Base-by-base conservation (phyloP, 192 early-diverging fungal species). In the Coemansia sp. region DNA sequence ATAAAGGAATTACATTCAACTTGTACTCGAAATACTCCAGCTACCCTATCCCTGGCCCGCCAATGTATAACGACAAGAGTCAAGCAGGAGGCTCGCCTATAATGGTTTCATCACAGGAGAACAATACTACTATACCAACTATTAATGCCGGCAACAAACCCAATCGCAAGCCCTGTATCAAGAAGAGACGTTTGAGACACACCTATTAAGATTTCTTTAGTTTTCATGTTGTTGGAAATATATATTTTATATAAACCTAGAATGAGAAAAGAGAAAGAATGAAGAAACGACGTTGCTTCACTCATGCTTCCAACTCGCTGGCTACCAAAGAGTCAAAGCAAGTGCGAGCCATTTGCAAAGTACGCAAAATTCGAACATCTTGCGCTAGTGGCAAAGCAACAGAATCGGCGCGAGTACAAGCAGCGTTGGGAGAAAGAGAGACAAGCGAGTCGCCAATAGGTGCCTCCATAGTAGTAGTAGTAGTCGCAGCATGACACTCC, bases 251-350 rank as follows among this genome's bases (percentile, higher is more conserved):
- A 31, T 10, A n/a, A 13, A 33, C 53, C 53, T 65, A 22, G 31
- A 38, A 9, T 9, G 36, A 36, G 34, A 38, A 7, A 38, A 38
- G 8, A 29, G 5, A 43, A 22, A 58, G 3, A 16, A 15, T 18
- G 39, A 20, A 63, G 4, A 27, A 52, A 55, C 11, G 31, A 61
- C 22, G 16, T 27, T 34, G 16, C 12, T 4, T 44, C 9, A 65
- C 15, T 44, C 55, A 79, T 3, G 55, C 73, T 3, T 65, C 70
- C 3, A 79, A 49, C 29, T 75, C 67, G 24, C 60, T 66, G 27
- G 62, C 66, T 8, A 84, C 74, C 40, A 84, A 68, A 18, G 71
- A 72, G 65, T 75, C 74, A 79, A 84, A 84, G 68, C 78, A 84
- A 15, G 77, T 66, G 34, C 70, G 71, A 6, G 81, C 81, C 73